Evolutionary conservation across 2,329 filamentous ascomycete genomes (phyloP).

Genomic region (Colletotrichum lini): DNA sequence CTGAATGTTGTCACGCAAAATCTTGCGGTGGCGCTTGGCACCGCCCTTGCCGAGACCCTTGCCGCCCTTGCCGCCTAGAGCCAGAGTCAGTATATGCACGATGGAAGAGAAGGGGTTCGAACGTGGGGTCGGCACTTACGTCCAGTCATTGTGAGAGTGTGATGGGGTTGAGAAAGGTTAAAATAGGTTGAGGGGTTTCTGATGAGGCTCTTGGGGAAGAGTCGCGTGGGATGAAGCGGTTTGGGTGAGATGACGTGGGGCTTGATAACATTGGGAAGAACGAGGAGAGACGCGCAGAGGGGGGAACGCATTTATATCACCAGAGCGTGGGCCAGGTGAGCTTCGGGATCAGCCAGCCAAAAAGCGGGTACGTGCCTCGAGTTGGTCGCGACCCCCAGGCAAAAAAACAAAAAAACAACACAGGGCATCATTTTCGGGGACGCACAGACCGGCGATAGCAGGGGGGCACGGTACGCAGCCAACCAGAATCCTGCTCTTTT

Average conservation of each 20-base stretch:
- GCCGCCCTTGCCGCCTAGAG: conserved; percentile 89
- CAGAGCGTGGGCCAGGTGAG: conserved; percentile 24
- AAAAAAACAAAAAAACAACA: conserved; percentile 23
- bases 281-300: conserved; percentile 14
- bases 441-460: conserved; percentile 20
- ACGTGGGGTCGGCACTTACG: conserved; percentile 67
- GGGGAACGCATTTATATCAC: conserved; percentile 40
- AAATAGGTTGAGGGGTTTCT: not conserved
- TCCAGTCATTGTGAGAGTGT: conserved; percentile 75
- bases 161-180: not conserved
- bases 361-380: conserved; percentile 31
- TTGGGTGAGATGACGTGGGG: conserved; percentile 32
- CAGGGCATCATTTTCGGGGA: conserved; percentile 16
- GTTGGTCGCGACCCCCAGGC: conserved; percentile 19
- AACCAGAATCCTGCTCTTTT: not conserved
- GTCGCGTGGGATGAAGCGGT: not conserved
- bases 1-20: conserved; percentile 99
- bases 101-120: not conserved
- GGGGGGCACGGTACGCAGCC: not conserved
- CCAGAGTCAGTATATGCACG: conserved; percentile 17
- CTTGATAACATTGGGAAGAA: not conserved
- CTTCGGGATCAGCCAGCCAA: conserved; percentile 41
- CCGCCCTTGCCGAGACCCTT: conserved; percentile 99
- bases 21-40: conserved; percentile 99
- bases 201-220: conserved; percentile 18